Evolutionary conservation across 2,329 filamentous ascomycete genomes (phyloP).

Genomic region (Nemania bipapillata): DNA sequence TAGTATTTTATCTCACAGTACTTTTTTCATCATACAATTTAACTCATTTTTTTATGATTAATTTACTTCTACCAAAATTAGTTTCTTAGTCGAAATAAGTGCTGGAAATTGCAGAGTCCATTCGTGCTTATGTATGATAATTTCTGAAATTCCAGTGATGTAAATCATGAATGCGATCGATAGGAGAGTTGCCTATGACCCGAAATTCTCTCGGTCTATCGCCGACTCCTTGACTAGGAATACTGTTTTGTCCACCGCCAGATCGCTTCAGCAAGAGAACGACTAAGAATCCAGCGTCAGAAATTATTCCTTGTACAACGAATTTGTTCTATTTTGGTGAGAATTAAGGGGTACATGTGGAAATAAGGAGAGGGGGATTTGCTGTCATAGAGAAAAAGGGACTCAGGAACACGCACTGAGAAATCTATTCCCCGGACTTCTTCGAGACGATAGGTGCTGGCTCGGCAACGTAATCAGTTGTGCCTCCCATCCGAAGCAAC

Average conservation of each 20-base stretch:
- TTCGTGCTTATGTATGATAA: not conserved
- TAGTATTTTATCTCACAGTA: not conserved
- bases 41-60: not conserved
- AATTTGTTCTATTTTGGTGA: not conserved
- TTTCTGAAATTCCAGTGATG: not conserved
- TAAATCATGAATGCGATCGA: not conserved
- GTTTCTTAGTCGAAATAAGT: not conserved
- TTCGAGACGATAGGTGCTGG: constrained; percentile 56
- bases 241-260: not conserved
- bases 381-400: not conserved
- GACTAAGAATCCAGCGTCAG: not conserved
- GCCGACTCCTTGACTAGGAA: not conserved
- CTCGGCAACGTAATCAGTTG: constrained; percentile 62
- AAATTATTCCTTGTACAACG: not conserved
- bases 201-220: not conserved
- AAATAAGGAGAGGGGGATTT: not conserved
- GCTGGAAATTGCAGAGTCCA: not conserved
- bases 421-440: constrained; percentile 58
- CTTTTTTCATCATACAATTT: not conserved
- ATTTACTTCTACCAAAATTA: not conserved
- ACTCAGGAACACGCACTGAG: constrained; percentile 10
- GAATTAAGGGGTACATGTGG: not conserved
- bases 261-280: not conserved
- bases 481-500: constrained; percentile 60
- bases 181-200: too few relatives aligned